Evolutionary conservation across 1,139 yeast genomes (phyloP).

Genomic region (Suhomyces taliae): DNA sequence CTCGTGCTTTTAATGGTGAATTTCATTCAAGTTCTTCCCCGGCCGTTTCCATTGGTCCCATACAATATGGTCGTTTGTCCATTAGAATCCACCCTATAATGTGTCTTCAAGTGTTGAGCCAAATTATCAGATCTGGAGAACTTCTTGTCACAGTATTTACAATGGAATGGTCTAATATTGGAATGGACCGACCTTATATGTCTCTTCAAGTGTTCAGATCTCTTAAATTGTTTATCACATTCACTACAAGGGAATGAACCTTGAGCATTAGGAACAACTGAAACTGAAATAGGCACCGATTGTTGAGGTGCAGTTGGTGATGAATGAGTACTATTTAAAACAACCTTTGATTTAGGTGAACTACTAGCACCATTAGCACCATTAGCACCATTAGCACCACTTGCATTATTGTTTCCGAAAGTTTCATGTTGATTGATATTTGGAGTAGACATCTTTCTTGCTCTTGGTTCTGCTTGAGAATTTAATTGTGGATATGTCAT

Average conservation of each 20-base stretch:
- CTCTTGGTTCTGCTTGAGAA: slow-evolving; percentile 3
- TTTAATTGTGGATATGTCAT: slow-evolving; percentile 1
- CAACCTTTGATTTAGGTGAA: slow-evolving; percentile 2
- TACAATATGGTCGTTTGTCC: slow-evolving; percentile 40
- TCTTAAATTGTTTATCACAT: slow-evolving; percentile 47
- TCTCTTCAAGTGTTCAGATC: slow-evolving; percentile 51
- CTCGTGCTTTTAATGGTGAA: not conserved
- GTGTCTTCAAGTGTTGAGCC: slow-evolving; percentile 53
- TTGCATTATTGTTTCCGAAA: not conserved
- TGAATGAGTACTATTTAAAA: slow-evolving; percentile 1
- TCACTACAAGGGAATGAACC: slow-evolving; percentile 45
- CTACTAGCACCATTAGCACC: not conserved
- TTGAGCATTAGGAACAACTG: slow-evolving; percentile 14
- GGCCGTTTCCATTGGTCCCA: slow-evolving; percentile 35
- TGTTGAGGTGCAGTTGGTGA: not conserved
- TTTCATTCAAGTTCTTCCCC: slow-evolving; percentile 3
- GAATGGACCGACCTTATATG: slow-evolving; percentile 51
- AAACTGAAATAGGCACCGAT: slow-evolving; percentile 4
- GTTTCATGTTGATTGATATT: not conserved
- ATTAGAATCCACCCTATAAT: slow-evolving; percentile 29
- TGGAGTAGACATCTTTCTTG: slow-evolving; percentile 4
- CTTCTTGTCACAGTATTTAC: slow-evolving; percentile 51
- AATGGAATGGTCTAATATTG: slow-evolving; percentile 49
- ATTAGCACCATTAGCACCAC: no score
- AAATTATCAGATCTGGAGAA: slow-evolving; percentile 49